Evolutionary conservation across 2,329 filamentous ascomycete species (phyloP).

Genomic region (Hymenoscyphus scutula): DNA sequence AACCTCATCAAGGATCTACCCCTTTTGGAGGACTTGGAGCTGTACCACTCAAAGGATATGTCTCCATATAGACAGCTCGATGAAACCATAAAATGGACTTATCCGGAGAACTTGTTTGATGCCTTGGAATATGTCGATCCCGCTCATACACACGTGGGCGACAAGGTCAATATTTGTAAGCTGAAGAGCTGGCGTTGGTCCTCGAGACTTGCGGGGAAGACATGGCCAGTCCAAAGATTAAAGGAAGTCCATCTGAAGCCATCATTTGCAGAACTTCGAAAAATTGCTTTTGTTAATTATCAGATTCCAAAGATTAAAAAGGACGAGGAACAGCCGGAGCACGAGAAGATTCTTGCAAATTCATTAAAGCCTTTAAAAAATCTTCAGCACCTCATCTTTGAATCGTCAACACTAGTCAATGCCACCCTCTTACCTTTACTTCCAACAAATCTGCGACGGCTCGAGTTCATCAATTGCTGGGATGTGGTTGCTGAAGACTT

Average conservation of each 20-base stretch:
- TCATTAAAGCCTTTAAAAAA: conserved; percentile 55
- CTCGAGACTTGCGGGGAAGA: conserved; percentile 48
- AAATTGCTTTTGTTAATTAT: conserved; percentile 61
- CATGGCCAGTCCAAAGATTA: conserved; percentile 49
- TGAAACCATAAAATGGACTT: conserved; percentile 63
- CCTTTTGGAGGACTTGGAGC: conserved; percentile 65
- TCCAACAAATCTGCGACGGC: conserved; percentile 60
- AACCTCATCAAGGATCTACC: conserved; percentile 62
- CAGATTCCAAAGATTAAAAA: conserved; percentile 49
- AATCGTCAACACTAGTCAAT: conserved; percentile 72
- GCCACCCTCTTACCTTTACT: conserved; percentile 65
- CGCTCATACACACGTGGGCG: conserved; percentile 27
- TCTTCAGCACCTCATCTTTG: conserved; percentile 67
- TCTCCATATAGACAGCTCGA: conserved; percentile 62
- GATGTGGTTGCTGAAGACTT: conserved; percentile 68
- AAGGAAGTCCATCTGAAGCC: conserved; percentile 51
- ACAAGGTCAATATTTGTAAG: conserved; percentile 33
- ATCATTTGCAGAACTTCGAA: conserved; percentile 56
- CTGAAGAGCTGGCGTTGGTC: conserved; percentile 63
- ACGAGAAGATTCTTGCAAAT: conserved; percentile 42
- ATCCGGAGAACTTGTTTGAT: conserved; percentile 63
- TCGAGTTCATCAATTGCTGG: conserved; percentile 79
- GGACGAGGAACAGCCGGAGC: conserved; percentile 37
- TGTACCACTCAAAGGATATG: conserved; percentile 68
- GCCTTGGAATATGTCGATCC: conserved; percentile 58